Evolutionary conservation across 2,329 filamentous ascomycete species (phyloP).

Genomic region (Cercospora canescens): DNA sequence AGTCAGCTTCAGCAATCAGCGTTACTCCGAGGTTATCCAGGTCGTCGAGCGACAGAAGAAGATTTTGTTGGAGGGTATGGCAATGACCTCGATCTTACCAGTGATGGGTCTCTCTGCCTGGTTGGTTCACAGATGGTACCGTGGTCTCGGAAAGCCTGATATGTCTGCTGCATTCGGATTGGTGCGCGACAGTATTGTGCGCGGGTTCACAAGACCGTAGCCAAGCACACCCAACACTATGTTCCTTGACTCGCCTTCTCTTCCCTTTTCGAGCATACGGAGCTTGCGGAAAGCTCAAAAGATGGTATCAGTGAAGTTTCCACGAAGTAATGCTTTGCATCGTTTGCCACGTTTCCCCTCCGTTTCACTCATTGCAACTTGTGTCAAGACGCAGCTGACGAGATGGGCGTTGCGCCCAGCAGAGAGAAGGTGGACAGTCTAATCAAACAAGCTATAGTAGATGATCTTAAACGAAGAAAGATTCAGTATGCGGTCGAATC

Average conservation of each 20-base stretch:
- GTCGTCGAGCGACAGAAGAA: conserved; percentile 69
- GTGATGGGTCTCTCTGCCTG: conserved; percentile 28
- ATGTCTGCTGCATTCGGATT: conserved; percentile 16
- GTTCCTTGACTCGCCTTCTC: not conserved
- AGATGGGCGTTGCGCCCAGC: not conserved
- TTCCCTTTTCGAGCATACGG: not conserved
- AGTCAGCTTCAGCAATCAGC: conserved; percentile 89
- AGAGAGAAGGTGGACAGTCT: not conserved
- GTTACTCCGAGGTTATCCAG: conserved; percentile 78
- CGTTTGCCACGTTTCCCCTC: not conserved
- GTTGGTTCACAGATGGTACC: conserved; percentile 31
- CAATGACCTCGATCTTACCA: conserved; percentile 50
- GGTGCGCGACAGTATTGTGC: conserved; percentile 14
- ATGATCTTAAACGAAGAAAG: not conserved
- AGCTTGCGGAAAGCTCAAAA: not conserved
- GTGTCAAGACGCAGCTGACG: not conserved
- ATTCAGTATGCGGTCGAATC: not conserved
- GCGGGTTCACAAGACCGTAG: conserved; percentile 12
- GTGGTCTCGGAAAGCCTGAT: conserved; percentile 16
- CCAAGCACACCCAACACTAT: conserved; percentile 1
- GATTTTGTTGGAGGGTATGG: conserved; percentile 35
- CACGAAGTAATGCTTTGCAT: not conserved
- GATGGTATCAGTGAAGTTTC: not conserved
- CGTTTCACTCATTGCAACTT: not conserved
- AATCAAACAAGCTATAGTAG: not conserved